A percentile compares a stretch with the other conserved stretches of the same genome.
Evolutionary conservation across 2,329 filamentous ascomycete genomes (phyloP).

Genomic region (Huntiella moniliformis): DNA sequence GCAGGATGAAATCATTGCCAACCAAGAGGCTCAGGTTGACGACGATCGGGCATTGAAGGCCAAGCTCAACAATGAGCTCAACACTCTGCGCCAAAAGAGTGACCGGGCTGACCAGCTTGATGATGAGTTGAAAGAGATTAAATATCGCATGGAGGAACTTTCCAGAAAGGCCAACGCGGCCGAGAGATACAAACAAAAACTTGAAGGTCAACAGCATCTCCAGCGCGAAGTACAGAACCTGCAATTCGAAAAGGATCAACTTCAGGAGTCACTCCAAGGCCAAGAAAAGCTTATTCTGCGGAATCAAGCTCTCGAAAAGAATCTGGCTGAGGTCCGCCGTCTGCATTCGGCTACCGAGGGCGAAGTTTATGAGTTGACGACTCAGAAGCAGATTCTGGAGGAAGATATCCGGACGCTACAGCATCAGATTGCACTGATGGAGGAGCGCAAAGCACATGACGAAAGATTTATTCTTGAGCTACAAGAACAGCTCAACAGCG

Average conservation of each 20-base stretch:
- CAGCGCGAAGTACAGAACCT: constrained; percentile 37
- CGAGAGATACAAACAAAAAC: constrained; percentile 43
- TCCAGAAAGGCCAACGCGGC: constrained; percentile 44
- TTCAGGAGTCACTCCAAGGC: constrained; percentile 27
- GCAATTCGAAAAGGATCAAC: constrained; percentile 34
- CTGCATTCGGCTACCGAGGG: constrained; percentile 11
- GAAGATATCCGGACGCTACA: constrained; percentile 27
- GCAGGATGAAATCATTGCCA: constrained; percentile 52
- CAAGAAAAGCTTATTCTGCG: constrained; percentile 20
- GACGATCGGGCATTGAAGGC: constrained; percentile 27
- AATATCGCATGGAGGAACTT: constrained; percentile 37
- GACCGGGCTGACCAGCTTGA: constrained; percentile 32
- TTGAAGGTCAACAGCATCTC: constrained; percentile 34
- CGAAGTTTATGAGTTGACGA: constrained; percentile 17
- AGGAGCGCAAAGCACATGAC: constrained; percentile 28
- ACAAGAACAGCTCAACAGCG: constrained; percentile 34
- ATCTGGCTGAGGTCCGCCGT: constrained; percentile 19
- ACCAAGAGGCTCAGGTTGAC: constrained; percentile 47
- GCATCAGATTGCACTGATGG: constrained; percentile 28
- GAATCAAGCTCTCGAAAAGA: constrained; percentile 20
- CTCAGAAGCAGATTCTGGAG: constrained; percentile 27
- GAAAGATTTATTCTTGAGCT: constrained; percentile 39
- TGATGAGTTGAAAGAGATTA: constrained; percentile 41
- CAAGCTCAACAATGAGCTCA: constrained; percentile 29
- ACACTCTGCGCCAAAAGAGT: constrained; percentile 26